These are phyloP conservation scores for Pyrus hybrid DNA, from an alignment of 331 rosid genomes.

Conservation along the genomic window DNA sequence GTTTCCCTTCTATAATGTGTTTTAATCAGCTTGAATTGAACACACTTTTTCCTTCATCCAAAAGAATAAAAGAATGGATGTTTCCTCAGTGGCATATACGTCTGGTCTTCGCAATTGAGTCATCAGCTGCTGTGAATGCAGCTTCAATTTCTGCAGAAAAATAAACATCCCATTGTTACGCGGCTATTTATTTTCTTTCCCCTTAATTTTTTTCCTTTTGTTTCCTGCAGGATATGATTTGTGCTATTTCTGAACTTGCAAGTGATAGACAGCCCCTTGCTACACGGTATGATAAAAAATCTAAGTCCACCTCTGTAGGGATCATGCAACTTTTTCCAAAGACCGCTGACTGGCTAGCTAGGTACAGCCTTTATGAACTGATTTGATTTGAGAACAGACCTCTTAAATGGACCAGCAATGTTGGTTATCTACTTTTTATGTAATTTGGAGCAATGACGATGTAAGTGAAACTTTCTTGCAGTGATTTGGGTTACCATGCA, in stretches of 20 bases:
- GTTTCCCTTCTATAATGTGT: not conserved
- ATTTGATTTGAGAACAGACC: slow-evolving; percentile 1
- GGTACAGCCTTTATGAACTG: slow-evolving; percentile 32
- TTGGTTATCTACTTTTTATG: not conserved
- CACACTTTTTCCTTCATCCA: not conserved
- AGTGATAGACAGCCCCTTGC: slow-evolving; percentile 76
- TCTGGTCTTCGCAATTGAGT: not conserved
- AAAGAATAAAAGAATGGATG: not conserved
- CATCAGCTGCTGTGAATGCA: not conserved
- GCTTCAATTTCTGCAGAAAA: not conserved
- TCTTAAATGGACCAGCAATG: not conserved
- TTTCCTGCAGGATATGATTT: slow-evolving; percentile 54
- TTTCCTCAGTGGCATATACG: not conserved
- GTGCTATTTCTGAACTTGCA: slow-evolving; percentile 79
- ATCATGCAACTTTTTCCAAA: slow-evolving; percentile 67
- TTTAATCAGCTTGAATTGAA: not conserved
- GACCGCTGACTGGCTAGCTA: slow-evolving; percentile 46
- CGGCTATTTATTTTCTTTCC: not conserved
- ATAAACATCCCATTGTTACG: not conserved
- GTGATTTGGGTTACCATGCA: slow-evolving; percentile 48
- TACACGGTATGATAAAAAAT: slow-evolving; percentile 23
- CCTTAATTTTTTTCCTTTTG: not conserved
- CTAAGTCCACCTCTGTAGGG: slow-evolving; percentile 50
- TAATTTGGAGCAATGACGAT: slow-evolving; percentile 17
- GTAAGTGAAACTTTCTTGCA: slow-evolving; percentile 28